Evolutionary conservation across 2,329 filamentous ascomycete species (phyloP).

Genomic region (Apiospora arundinis): DNA sequence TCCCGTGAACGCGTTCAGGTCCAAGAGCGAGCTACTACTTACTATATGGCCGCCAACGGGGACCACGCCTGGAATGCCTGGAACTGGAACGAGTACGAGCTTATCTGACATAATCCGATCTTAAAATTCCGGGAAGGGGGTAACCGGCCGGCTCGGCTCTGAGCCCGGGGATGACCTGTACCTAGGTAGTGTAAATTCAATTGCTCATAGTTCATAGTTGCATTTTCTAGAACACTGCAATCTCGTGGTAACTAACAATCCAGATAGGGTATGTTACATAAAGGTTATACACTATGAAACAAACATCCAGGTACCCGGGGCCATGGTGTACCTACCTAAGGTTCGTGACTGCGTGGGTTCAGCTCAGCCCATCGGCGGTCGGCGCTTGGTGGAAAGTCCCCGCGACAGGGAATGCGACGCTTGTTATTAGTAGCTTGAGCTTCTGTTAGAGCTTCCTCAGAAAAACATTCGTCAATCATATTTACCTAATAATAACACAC

Average conservation of each 20-base stretch:
- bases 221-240: background rate
- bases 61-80: background rate
- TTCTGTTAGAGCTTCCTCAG: background rate
- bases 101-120: slow-evolving; percentile 8
- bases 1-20: background rate
- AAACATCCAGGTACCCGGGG: slow-evolving; percentile 7
- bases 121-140: slow-evolving; percentile 2
- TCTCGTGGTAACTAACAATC: background rate
- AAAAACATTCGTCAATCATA: slow-evolving; percentile 1
- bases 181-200: background rate
- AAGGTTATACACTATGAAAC: background rate
- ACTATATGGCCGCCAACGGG: background rate
- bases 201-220: background rate
- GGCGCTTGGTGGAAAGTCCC: background rate
- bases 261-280: background rate
- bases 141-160: background rate
- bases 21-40: background rate
- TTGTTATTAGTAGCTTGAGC: slow-evolving; percentile 15
- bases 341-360: background rate
- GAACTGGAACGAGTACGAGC: slow-evolving; percentile 9
- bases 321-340: background rate
- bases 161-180: background rate
- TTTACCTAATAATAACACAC: background rate
- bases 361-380: background rate
- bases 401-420: slow-evolving; percentile 6